Conservation (phyloP, 805 yeast genomes). For the Ascoidea tarda region DNA sequence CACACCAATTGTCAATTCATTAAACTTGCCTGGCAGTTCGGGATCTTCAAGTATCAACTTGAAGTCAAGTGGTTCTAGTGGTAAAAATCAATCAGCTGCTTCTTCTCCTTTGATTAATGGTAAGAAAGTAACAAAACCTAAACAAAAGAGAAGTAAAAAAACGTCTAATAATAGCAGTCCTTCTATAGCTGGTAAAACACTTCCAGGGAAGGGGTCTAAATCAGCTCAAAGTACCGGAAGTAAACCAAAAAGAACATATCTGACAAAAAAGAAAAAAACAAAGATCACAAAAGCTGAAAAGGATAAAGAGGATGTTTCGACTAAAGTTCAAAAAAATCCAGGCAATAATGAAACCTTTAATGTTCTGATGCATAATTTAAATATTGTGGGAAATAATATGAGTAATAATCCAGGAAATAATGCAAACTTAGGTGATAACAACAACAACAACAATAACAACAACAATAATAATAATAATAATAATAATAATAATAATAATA, state of each 20-base stretch:
- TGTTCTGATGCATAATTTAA: neutral
- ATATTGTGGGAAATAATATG: neutral
- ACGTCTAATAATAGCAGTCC: neutral
- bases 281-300: neutral
- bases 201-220: neutral
- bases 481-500: slow-evolving; percentile 1
- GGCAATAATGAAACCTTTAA: neutral
- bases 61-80: neutral
- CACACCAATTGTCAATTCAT: neutral
- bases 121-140: neutral
- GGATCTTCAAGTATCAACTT: neutral
- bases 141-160: neutral
- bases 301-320: neutral
- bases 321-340: neutral
- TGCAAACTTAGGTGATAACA: neutral
- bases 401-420: neutral
- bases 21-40: too few relatives aligned
- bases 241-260: neutral
- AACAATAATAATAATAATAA: neutral
- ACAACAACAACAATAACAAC: neutral
- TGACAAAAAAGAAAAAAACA: neutral
- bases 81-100: neutral
- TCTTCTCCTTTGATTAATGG: neutral
- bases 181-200: neutral
- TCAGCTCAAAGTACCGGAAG: neutral